These are phyloP conservation scores for Hymenoscyphus scutula DNA, from an alignment of 2,329 filamentous ascomycete species.

Conservation along the genomic window DNA sequence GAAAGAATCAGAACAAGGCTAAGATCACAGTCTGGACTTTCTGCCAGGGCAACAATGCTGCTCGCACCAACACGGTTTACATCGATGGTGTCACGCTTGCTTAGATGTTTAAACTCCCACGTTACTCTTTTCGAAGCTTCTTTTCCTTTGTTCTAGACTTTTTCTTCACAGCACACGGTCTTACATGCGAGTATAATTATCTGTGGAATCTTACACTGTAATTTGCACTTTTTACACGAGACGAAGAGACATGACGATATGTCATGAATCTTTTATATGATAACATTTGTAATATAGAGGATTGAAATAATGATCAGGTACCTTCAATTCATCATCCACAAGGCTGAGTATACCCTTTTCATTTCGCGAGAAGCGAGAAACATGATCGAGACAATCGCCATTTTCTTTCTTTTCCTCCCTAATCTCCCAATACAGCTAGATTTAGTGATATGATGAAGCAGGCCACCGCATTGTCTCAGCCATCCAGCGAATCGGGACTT, in stretches of 20 bases:
- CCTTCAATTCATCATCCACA: background rate
- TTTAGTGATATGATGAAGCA: too few species aligned
- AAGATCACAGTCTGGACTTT: background rate
- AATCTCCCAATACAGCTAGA: too few species aligned
- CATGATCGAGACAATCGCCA: too few species aligned
- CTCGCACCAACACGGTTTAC: constrained; percentile 6
- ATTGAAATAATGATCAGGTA: background rate
- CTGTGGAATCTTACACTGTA: background rate
- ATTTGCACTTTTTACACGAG: background rate
- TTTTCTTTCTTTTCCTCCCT: too few species aligned
- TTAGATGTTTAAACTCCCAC: too few species aligned
- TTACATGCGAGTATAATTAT: background rate
- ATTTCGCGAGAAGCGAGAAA: too few species aligned
- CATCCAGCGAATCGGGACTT: too few species aligned
- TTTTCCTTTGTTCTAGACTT: background rate
- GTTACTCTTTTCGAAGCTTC: background rate
- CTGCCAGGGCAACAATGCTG: background rate
- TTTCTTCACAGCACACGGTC: background rate
- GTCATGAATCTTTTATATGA: background rate
- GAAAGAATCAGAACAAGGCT: background rate
- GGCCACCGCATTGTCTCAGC: too few species aligned
- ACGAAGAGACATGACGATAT: background rate
- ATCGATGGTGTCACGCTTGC: background rate
- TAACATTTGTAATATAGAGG: background rate
- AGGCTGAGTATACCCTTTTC: too few species aligned